Base-by-base conservation (phyloP, 768 basidiomycete genomes). In the Rhodosporidiobolus odoratus region DNA sequence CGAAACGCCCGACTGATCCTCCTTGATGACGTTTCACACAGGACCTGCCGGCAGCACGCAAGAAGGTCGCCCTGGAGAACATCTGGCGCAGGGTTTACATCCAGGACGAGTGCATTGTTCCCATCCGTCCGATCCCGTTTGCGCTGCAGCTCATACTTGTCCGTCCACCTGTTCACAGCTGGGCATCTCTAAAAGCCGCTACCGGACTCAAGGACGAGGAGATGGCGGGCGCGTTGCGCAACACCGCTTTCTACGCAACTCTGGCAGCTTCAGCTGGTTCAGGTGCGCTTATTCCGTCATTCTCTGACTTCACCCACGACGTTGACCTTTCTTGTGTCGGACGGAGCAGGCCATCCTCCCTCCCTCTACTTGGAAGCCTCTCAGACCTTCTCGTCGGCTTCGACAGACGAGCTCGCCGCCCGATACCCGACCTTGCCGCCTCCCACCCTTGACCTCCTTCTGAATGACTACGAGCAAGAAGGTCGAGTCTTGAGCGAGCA, bases 41-140 rank as follows among this genome's bases (percentile, higher is more conserved):
- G 88, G 83, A 84, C 62, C 76, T 91, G 5, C 92, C 92, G 0
- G 86, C 87, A 67, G 85, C 85, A 40, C 84, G 93, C 58, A 84
- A 84, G 78, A 76, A 84, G 50, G 86, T 89, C 34, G 87, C 90
- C 7, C 85, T 90, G 76, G 83, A 87, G 56, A 86, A 86, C 40
- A 84, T 91, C 23, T 97, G 94, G 94, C 85, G 94, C 43, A 83
- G 94, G 38, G 85, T 95, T 56, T 95, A 90, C 77, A 83, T 89
- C 61, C 88, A 91, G 60, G 92, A 97, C 78, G 86, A 96, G 93
- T 95, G 79, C 69, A 88, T 83, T 6, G 16, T 7, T 50, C 21
- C 52, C n/a, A n/a, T n/a, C n/a, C n/a, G n/a, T n/a, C n/a, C n/a
- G n/a, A n/a, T n/a, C 52, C 30, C n/a, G 4, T 21, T 56, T 38